Evolutionary conservation across 371 early-diverging fungal genomes (phyloP), one percentile per base, ranked within the genome.

Genomic region (Lichtheimia hyalospora): DNA sequence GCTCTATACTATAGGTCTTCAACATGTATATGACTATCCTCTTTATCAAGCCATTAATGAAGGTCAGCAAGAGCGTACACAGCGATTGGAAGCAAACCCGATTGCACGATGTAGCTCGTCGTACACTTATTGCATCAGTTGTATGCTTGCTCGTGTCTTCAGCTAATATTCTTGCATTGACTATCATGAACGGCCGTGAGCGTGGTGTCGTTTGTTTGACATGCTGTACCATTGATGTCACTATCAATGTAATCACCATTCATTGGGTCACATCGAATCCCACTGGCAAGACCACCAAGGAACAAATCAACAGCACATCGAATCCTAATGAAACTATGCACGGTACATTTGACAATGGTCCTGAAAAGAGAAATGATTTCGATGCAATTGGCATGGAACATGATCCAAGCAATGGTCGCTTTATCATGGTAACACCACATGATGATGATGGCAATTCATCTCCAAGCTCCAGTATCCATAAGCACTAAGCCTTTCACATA

Each of bases 201-300:
- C 73, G 83, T 14, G 83, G 81, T 5, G 51, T 82, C 15, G 50
- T 82, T 15, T 85, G 85, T 52, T 49, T 85, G 24, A 77, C 77
- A 0, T 77, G 75, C 27, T 85, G 85, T 55, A 77, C 73, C 12
- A 54, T 83, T 18, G 83, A 85, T 67, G 82, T 85, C 24, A 83
- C 82, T 0, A 60, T 83, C 46, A 85, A 83, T 41, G 79, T 79
- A 1, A 63, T 75, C 16, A 73, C 82, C 1, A 67, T 84, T 42
- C 85, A 84, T 55, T 84, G 83, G 83, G 57, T 57, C 21, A 66
- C 67, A 3, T 54, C 52, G 12, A 66, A 54, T 21, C 58, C 51
- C 1, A 14, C 23, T 1, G 39, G 41, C 24, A 63, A 58, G 49
- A 42, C 23, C 10, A 42, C 28, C 42, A 58, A 54, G 44, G 59